These are phyloP conservation scores for Ophiostoma ips DNA, from an alignment of 2,329 filamentous ascomycete species.

Conservation along the genomic window DNA sequence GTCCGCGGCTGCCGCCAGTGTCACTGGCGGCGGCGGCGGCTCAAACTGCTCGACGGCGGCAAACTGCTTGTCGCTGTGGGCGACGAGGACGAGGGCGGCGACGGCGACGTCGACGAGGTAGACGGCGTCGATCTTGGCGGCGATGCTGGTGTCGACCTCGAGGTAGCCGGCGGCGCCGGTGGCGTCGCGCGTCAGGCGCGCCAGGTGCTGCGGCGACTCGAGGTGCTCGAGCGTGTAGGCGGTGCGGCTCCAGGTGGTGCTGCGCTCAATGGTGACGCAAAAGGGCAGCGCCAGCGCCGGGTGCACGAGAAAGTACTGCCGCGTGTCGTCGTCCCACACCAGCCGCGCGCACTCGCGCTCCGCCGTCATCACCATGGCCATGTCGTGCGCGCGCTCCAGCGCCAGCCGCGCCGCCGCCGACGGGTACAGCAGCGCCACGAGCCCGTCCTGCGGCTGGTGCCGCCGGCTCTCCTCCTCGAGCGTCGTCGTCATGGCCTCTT, in stretches of 20 bases:
- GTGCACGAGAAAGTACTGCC: slow-evolving; percentile 48
- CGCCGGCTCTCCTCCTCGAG: slow-evolving; percentile 41
- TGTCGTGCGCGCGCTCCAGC: slow-evolving; percentile 44
- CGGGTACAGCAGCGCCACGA: slow-evolving; percentile 57
- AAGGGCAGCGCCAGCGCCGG: slow-evolving; percentile 50
- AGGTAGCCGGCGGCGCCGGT: slow-evolving; percentile 44
- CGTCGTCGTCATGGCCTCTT: slow-evolving; percentile 43
- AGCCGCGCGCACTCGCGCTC: slow-evolving; percentile 56
- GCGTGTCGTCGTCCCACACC: slow-evolving; percentile 53
- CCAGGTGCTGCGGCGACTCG: slow-evolving; percentile 46
- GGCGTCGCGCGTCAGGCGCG: slow-evolving; percentile 45
- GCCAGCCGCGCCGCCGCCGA: slow-evolving; percentile 48
- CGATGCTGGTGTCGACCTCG: slow-evolving; percentile 47
- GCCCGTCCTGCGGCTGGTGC: slow-evolving; percentile 43
- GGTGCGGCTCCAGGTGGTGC: slow-evolving; percentile 43
- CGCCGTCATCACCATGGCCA: slow-evolving; percentile 45
- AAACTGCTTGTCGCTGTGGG: slow-evolving; percentile 41
- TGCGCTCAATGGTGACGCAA: slow-evolving; percentile 43
- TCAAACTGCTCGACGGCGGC: slow-evolving; percentile 39
- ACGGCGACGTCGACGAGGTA: slow-evolving; percentile 51
- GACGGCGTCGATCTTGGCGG: slow-evolving; percentile 43
- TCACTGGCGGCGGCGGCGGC: slow-evolving; percentile 47
- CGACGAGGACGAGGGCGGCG: slow-evolving; percentile 45
- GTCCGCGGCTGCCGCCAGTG: too few species aligned
- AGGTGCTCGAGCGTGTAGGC: slow-evolving; percentile 54